phyloP scores from a whole-genome alignment of 2,329 filamentous ascomycete genomes.

The Ceratocystis lukuohia region DNA sequence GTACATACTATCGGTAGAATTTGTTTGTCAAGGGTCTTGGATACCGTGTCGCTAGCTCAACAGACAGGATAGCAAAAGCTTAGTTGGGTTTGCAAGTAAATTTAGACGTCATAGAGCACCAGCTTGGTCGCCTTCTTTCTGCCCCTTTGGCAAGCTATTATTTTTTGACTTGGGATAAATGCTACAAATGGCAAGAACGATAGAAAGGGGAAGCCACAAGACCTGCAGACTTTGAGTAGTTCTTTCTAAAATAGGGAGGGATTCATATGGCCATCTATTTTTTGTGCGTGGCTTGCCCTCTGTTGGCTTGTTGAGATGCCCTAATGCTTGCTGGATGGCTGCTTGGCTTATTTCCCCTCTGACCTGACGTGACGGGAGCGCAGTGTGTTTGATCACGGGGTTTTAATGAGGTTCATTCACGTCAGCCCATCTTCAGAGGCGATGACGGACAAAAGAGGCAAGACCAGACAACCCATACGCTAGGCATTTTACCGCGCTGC shows the following conservation, averaged over 20 bases:
- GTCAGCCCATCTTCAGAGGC: conserved; percentile 2
- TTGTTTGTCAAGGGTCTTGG: background rate
- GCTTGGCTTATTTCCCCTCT: background rate
- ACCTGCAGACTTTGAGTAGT: too few species aligned
- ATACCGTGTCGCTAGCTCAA: background rate
- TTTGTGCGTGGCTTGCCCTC: background rate
- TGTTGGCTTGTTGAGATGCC: background rate
- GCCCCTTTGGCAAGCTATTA: background rate
- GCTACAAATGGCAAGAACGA: too few species aligned
- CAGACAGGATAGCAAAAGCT: background rate
- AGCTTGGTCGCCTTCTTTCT: background rate
- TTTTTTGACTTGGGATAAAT: background rate
- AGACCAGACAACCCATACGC: background rate
- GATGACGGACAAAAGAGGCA: background rate
- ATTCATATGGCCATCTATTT: too few species aligned
- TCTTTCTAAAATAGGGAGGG: too few species aligned
- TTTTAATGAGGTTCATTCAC: background rate
- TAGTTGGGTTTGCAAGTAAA: background rate
- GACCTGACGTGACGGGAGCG: background rate
- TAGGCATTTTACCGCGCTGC: background rate
- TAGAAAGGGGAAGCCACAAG: too few species aligned
- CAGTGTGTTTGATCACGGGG: conserved; percentile 1
- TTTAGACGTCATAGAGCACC: background rate
- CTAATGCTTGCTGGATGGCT: background rate
- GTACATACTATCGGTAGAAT: background rate